A percentile compares a stretch with the other conserved stretches of the same genome.
Evolutionary conservation across 2,329 filamentous ascomycete species (phyloP).

Genomic region (Huntiella decipiens): DNA sequence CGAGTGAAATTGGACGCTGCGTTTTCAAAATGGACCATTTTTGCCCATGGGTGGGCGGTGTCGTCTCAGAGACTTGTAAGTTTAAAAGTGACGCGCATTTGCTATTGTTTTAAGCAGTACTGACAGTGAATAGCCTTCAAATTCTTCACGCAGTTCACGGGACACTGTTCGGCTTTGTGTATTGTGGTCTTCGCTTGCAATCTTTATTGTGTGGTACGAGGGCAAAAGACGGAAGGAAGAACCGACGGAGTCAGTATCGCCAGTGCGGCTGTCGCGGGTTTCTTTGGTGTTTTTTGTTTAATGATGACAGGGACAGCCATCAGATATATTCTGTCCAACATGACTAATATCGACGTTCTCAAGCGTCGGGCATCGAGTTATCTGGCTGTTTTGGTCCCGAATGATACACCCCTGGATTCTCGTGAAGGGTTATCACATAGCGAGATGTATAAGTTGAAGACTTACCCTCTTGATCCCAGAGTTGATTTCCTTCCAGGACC

Average conservation of each 20-base stretch:
- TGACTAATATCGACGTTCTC: constrained; percentile 70
- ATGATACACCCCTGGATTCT: constrained; percentile 18
- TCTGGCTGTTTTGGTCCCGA: constrained; percentile 54
- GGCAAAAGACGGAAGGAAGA: constrained; percentile 22
- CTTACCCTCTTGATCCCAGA: constrained; percentile 31
- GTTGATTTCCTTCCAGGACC: constrained; percentile 9
- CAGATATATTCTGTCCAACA: constrained; percentile 51
- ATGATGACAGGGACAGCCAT: constrained; percentile 59
- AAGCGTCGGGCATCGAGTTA: constrained; percentile 43
- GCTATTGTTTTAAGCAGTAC: constrained; percentile 2
- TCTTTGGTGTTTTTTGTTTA: constrained; percentile 66
- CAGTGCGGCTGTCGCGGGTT: constrained; percentile 41
- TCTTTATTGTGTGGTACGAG: constrained; percentile 42
- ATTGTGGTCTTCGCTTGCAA: constrained; percentile 42
- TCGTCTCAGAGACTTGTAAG: constrained; percentile 62
- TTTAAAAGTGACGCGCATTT: constrained; percentile 3
- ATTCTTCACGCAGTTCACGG: constrained; percentile 76
- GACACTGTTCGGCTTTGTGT: constrained; percentile 53
- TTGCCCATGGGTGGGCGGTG: constrained; percentile 91
- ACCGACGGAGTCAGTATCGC: constrained; percentile 45
- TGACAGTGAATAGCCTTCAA: constrained; percentile 45
- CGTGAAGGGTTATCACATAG: constrained; percentile 16
- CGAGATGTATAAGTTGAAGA: constrained; percentile 28
- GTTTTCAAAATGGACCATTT: constrained; percentile 88
- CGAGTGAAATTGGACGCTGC: constrained; percentile 61